phyloP scores from a whole-genome alignment of 352 stramenopile species.

The Globisporangium lucens region DNA sequence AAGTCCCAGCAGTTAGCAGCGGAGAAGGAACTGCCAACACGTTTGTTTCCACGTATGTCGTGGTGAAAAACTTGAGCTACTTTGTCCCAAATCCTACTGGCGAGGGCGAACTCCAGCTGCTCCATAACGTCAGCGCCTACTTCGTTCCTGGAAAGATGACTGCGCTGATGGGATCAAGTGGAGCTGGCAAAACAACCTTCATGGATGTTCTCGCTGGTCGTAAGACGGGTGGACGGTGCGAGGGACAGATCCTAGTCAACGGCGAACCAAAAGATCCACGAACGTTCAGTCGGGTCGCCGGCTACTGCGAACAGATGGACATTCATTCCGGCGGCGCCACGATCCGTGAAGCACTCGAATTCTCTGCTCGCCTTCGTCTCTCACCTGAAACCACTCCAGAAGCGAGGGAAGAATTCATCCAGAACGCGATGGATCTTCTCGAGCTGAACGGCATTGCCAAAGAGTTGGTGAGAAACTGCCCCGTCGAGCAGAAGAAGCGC shows the following conservation, averaged over 20 bases:
- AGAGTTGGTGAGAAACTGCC: constrained; percentile 48
- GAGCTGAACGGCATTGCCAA: constrained; percentile 39
- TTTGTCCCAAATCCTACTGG: constrained; percentile 40
- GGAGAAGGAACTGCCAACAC: no score
- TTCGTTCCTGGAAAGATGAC: constrained; percentile 48
- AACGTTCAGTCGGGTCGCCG: constrained; percentile 25
- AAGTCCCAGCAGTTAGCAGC: no score
- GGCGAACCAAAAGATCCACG: constrained; percentile 43
- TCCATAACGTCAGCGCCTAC: constrained; percentile 35
- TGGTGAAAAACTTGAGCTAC: constrained; percentile 35
- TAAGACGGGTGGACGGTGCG: constrained; percentile 50
- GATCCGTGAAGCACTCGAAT: constrained; percentile 64
- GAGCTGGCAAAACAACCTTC: constrained; percentile 56
- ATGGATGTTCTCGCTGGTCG: constrained; percentile 50
- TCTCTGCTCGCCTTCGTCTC: constrained; percentile 51
- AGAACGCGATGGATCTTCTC: constrained; percentile 57
- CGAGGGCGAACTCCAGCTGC: constrained; percentile 22
- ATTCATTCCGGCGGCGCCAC: constrained; percentile 84
- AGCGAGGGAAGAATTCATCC: constrained; percentile 80
- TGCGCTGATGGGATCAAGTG: constrained; percentile 62
- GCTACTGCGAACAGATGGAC: constrained; percentile 85
- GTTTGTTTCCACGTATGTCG: constrained; percentile 23
- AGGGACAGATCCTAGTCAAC: constrained; percentile 83
- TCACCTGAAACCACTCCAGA: constrained; percentile 88
- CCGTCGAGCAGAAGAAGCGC: constrained; percentile 92